Conservation (phyloP, 352 stramenopile genomes). For the Lagenidium sp. region DNA sequence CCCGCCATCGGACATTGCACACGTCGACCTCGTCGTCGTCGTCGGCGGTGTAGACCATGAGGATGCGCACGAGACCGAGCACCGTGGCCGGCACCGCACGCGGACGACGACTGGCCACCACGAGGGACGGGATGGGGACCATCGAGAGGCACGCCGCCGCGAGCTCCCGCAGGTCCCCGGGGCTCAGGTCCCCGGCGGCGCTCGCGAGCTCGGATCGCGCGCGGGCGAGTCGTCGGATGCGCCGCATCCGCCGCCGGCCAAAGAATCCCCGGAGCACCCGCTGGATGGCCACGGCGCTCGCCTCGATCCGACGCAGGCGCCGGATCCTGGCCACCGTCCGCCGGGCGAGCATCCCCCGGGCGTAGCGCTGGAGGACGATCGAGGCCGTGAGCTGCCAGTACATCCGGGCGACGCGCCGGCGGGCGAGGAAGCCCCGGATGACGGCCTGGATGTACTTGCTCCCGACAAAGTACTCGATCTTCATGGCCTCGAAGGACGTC, state of each 20-base stretch:
- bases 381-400: slow-evolving; percentile 60
- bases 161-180: slow-evolving; percentile 46
- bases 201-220: slow-evolving; percentile 17
- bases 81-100: slow-evolving; percentile 37
- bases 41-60: slow-evolving; percentile 62
- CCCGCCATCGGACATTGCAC: slow-evolving; percentile 44
- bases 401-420: slow-evolving; percentile 47
- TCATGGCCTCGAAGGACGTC: slow-evolving; percentile 34
- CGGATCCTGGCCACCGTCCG: slow-evolving; percentile 16
- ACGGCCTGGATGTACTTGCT: slow-evolving; percentile 74
- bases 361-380: slow-evolving; percentile 41
- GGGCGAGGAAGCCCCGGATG: slow-evolving; percentile 55
- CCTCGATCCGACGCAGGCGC: slow-evolving; percentile 8
- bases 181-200: slow-evolving; percentile 14
- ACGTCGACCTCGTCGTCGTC: slow-evolving; percentile 41
- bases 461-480: slow-evolving; percentile 58
- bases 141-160: slow-evolving; percentile 40
- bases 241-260: slow-evolving; percentile 47
- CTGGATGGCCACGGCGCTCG: slow-evolving; percentile 33
- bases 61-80: slow-evolving; percentile 55
- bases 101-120: neutral
- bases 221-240: slow-evolving; percentile 32
- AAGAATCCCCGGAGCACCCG: slow-evolving; percentile 43
- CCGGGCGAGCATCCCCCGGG: slow-evolving; percentile 45
- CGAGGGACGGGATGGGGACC: slow-evolving; percentile 23